Evolutionary conservation across 148 eudicot genomes (phyloP).

Genomic region (Agrostemma githago): DNA sequence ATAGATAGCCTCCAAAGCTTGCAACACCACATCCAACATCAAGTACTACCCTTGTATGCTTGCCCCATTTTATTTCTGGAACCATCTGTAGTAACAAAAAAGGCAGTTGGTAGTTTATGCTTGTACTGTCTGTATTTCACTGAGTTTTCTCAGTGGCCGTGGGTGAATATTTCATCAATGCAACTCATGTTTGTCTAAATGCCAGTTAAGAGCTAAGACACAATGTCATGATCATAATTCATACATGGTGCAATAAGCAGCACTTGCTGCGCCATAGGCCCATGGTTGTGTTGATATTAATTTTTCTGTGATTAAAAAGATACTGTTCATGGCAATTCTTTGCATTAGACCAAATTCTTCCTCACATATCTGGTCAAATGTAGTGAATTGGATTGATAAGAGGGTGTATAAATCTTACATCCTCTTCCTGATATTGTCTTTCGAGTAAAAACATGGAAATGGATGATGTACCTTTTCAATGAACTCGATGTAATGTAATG

Average conservation of each 20-base stretch:
- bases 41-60: conserved; percentile 61
- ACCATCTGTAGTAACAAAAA: conserved; percentile 37
- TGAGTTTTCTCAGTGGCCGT: neutral
- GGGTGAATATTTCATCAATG: neutral
- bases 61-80: conserved; percentile 73
- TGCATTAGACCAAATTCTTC: too few species aligned
- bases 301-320: neutral
- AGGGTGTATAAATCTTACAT: neutral
- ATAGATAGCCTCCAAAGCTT: conserved; percentile 77
- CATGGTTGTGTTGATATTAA: neutral
- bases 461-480: conserved; percentile 45
- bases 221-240: neutral
- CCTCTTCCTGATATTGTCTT: neutral
- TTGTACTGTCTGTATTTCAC: neutral
- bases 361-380: too few species aligned
- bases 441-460: neutral
- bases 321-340: too few species aligned
- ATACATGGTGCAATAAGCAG: neutral
- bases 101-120: neutral
- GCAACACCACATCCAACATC: conserved; percentile 94
- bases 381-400: too few species aligned
- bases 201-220: neutral
- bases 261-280: neutral
- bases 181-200: too few species aligned
- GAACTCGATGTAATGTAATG: conserved; percentile 70